Percentiles rank a stretch among this genome's conserved stretches.
Conservation (phyloP, 1,139 yeast species). For the Candida buenavistaensis region DNA sequence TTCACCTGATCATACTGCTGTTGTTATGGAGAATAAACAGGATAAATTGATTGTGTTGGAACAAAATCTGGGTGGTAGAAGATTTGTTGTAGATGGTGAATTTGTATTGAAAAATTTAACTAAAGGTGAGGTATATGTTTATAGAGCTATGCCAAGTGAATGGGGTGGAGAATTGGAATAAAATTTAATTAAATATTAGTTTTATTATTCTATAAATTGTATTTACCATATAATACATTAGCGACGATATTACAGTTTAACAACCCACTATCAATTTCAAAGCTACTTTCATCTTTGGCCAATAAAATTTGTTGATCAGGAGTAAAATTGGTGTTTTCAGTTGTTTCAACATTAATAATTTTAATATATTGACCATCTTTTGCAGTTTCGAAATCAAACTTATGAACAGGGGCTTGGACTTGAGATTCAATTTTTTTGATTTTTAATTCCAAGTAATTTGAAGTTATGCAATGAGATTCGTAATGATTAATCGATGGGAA, state of each 20-base stretch:
- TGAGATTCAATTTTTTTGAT: background rate
- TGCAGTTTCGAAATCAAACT: slow-evolving; percentile 2
- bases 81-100: slow-evolving; percentile 48
- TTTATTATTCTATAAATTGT: background rate
- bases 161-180: slow-evolving; percentile 47
- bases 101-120: slow-evolving; percentile 43
- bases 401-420: background rate
- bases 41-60: slow-evolving; percentile 49
- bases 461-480: slow-evolving; percentile 26
- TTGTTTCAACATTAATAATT: background rate
- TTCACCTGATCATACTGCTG: slow-evolving; percentile 67
- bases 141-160: slow-evolving; percentile 53
- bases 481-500: slow-evolving; percentile 34
- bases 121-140: slow-evolving; percentile 51
- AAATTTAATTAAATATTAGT: no score
- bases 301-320: background rate
- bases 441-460: slow-evolving; percentile 11
- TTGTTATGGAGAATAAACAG: slow-evolving; percentile 43
- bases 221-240: slow-evolving; percentile 6
- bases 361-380: slow-evolving; percentile 1
- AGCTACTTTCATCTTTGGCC: background rate
- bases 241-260: slow-evolving; percentile 14
- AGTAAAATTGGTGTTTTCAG: background rate
- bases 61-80: slow-evolving; percentile 58
- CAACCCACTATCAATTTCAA: slow-evolving; percentile 7